Evolutionary conservation across 257 asterid species (phyloP).

Genomic region (Penstemon eatonii): DNA sequence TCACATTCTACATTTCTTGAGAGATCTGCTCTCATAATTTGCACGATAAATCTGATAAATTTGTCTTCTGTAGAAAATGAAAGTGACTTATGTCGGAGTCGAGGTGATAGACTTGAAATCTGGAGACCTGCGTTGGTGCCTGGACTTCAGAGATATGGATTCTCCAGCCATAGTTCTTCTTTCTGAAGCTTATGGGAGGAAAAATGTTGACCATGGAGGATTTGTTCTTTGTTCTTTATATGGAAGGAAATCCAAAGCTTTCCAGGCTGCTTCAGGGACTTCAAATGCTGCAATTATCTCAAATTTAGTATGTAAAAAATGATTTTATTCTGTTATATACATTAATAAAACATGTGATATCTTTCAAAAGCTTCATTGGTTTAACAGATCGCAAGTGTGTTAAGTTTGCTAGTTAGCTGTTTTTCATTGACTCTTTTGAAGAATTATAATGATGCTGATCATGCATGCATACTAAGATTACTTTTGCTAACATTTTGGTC

Average conservation of each 20-base stretch:
- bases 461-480: slow-evolving; percentile 20
- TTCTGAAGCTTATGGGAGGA: slow-evolving; percentile 81
- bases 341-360: slow-evolving; percentile 7
- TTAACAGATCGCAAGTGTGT: slow-evolving; percentile 17
- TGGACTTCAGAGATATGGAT: slow-evolving; percentile 98
- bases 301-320: slow-evolving; percentile 54
- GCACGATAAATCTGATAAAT: slow-evolving; percentile 17
- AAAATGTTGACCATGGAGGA: slow-evolving; percentile 69
- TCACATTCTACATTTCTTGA: neutral
- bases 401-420: slow-evolving; percentile 16
- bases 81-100: slow-evolving; percentile 80
- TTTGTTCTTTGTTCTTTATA: slow-evolving; percentile 88
- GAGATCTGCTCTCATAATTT: slow-evolving; percentile 5
- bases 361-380: slow-evolving; percentile 16
- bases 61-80: slow-evolving; percentile 71
- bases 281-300: slow-evolving; percentile 68
- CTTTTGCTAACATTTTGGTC: slow-evolving; percentile 31
- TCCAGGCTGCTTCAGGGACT: slow-evolving; percentile 95
- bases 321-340: slow-evolving; percentile 15
- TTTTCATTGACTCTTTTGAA: slow-evolving; percentile 17
- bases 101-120: slow-evolving; percentile 82
- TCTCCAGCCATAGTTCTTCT: slow-evolving; percentile 84
- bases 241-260: slow-evolving; percentile 98
- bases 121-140: slow-evolving; percentile 96
- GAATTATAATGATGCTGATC: slow-evolving; percentile 15